Conservation (phyloP, 2,329 filamentous ascomycete species). For the Torrubiella hemipterigena region DNA sequence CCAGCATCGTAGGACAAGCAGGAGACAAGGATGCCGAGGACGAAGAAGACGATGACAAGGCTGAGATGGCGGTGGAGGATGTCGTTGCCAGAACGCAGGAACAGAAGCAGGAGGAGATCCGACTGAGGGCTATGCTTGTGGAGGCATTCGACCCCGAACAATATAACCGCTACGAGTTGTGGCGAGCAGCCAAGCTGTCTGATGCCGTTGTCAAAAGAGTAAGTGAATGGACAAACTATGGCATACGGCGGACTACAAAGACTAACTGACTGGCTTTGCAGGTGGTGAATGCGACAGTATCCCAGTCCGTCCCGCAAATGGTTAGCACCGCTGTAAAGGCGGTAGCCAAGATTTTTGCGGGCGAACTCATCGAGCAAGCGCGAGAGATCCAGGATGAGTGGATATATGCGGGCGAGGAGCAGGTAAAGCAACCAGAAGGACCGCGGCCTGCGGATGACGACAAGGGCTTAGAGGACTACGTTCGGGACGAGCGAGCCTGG, state of each 20-base stretch:
- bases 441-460: slow-evolving; percentile 20
- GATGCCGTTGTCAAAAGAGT: slow-evolving; percentile 59
- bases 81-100: slow-evolving; percentile 53
- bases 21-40: slow-evolving; percentile 34
- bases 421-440: slow-evolving; percentile 37
- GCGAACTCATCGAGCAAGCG: slow-evolving; percentile 62
- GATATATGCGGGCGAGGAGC: slow-evolving; percentile 47
- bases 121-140: slow-evolving; percentile 47
- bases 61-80: slow-evolving; percentile 44
- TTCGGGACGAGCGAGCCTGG: too few relatives aligned
- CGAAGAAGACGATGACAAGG: slow-evolving; percentile 43
- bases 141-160: slow-evolving; percentile 55
- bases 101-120: slow-evolving; percentile 51
- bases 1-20: slow-evolving; percentile 17
- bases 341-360: slow-evolving; percentile 66
- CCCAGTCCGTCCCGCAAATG: slow-evolving; percentile 62
- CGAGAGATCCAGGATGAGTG: slow-evolving; percentile 61
- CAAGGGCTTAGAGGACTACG: slow-evolving; percentile 16
- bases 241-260: not conserved
- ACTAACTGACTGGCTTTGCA: slow-evolving; percentile 18
- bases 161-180: slow-evolving; percentile 58
- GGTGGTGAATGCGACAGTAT: slow-evolving; percentile 71
- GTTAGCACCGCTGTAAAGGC: slow-evolving; percentile 66
- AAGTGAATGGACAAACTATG: slow-evolving; percentile 16
- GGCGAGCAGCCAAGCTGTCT: slow-evolving; percentile 56